Percentiles rank a stretch among this genome's conserved stretches.
phyloP scores from a whole-genome alignment of 768 basidiomycete species.

The Russula compacta region DNA sequence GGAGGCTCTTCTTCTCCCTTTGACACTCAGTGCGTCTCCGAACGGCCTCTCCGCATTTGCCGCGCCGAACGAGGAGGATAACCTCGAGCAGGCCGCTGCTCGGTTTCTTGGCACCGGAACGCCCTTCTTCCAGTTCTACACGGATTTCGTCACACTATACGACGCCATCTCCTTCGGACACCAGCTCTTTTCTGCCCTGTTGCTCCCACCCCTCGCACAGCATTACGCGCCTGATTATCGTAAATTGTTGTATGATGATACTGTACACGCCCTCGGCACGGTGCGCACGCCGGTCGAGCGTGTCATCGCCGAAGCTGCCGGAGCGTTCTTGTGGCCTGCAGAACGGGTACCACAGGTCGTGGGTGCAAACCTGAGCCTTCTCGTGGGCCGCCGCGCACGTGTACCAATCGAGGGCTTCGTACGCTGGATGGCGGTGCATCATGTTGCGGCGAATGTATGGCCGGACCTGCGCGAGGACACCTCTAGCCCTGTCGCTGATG shows the following conservation, averaged over 20 bases:
- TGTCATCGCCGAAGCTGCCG: slow-evolving; percentile 44
- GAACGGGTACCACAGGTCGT: slow-evolving; percentile 57
- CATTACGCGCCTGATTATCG: slow-evolving; percentile 76
- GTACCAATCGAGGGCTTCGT: slow-evolving; percentile 46
- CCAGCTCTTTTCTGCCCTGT: slow-evolving; percentile 59
- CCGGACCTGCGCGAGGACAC: slow-evolving; percentile 36
- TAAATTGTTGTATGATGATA: slow-evolving; percentile 76
- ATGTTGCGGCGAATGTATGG: slow-evolving; percentile 72
- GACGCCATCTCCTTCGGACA: slow-evolving; percentile 86
- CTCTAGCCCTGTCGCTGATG: slow-evolving; percentile 25
- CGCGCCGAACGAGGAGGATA: slow-evolving; percentile 14
- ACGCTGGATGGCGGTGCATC: slow-evolving; percentile 63
- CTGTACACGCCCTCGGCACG: slow-evolving; percentile 52
- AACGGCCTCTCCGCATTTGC: slow-evolving; percentile 20
- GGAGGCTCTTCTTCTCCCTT: slow-evolving; percentile 49
- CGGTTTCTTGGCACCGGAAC: slow-evolving; percentile 54
- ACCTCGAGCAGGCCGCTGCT: slow-evolving; percentile 45
- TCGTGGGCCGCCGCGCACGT: slow-evolving; percentile 29
- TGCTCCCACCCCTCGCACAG: slow-evolving; percentile 72
- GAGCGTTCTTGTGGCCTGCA: slow-evolving; percentile 62
- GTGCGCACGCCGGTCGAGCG: slow-evolving; percentile 43
- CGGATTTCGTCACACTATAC: slow-evolving; percentile 85
- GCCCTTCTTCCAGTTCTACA: slow-evolving; percentile 92
- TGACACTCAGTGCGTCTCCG: slow-evolving; percentile 31
- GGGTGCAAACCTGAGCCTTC: slow-evolving; percentile 50